phyloP scores from a whole-genome alignment of 345 rosid genomes.

The Sisymbrium irio region DNA sequence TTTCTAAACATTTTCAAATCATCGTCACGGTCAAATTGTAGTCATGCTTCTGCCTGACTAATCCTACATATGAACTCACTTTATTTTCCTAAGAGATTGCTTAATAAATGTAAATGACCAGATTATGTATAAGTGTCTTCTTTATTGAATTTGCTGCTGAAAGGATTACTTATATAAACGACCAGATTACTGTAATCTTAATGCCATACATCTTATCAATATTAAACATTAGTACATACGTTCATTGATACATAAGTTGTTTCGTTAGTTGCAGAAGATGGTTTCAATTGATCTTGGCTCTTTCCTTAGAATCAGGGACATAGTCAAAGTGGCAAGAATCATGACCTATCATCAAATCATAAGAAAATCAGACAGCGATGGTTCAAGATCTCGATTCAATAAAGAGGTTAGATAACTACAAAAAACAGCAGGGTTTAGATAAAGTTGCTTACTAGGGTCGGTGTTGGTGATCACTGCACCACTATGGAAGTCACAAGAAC shows the following conservation, averaged over 20 bases:
- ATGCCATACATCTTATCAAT: not conserved
- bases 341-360: slow-evolving; percentile 44
- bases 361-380: not conserved
- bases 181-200: not conserved
- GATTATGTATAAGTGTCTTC: not conserved
- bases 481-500: slow-evolving; percentile 56
- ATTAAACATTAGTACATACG: not conserved
- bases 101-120: not conserved
- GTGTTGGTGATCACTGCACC: slow-evolving; percentile 55
- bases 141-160: not conserved
- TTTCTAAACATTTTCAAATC: slow-evolving; percentile 40
- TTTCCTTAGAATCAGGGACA: slow-evolving; percentile 21
- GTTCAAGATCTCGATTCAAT: not conserved
- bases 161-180: not conserved
- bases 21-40: not conserved
- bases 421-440: not conserved
- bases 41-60: not conserved
- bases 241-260: not conserved
- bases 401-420: not conserved
- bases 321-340: slow-evolving; percentile 42
- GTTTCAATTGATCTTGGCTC: not conserved
- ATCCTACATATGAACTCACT: not conserved
- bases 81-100: not conserved
- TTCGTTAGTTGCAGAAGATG: not conserved
- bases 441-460: slow-evolving; percentile 55